Percentiles rank a stretch among this genome's conserved stretches.
These are phyloP conservation scores for Amanita thiersii DNA, from an alignment of 768 basidiomycete species.

Conservation along the genomic window DNA sequence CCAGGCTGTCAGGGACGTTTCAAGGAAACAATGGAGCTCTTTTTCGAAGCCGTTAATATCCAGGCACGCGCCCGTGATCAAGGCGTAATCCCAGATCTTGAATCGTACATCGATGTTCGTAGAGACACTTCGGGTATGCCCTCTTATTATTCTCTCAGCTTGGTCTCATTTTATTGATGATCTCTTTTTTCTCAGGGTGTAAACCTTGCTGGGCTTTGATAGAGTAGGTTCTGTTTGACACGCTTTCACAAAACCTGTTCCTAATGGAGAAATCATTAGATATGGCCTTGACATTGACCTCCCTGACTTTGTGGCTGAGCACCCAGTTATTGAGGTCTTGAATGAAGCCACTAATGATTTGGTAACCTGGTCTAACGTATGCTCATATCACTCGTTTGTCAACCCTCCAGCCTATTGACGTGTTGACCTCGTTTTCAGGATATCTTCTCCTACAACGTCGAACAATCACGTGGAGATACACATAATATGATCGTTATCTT, in stretches of 20 bases:
- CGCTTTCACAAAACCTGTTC: slow-evolving; percentile 3
- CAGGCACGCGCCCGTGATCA: slow-evolving; percentile 52
- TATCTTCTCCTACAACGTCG: slow-evolving; percentile 70
- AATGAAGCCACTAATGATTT: slow-evolving; percentile 69
- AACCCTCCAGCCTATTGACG: slow-evolving; percentile 7
- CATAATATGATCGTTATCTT: slow-evolving; percentile 71
- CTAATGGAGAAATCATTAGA: slow-evolving; percentile 17
- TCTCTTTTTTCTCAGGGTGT: slow-evolving; percentile 30
- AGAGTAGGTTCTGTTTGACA: slow-evolving; percentile 33
- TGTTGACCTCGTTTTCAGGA: slow-evolving; percentile 35
- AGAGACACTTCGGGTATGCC: slow-evolving; percentile 61
- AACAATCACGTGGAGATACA: slow-evolving; percentile 60
- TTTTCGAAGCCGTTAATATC: slow-evolving; percentile 60
- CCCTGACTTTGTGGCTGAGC: slow-evolving; percentile 61
- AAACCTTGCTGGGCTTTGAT: slow-evolving; percentile 73
- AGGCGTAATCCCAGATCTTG: slow-evolving; percentile 54
- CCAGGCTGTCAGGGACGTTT: slow-evolving; percentile 60
- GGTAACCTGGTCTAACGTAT: slow-evolving; percentile 79
- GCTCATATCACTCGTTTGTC: slow-evolving; percentile 14
- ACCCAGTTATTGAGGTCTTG: slow-evolving; percentile 52
- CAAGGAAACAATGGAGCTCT: slow-evolving; percentile 58
- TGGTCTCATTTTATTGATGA: slow-evolving; percentile 1
- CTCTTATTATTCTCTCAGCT: slow-evolving; percentile 12
- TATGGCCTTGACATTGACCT: slow-evolving; percentile 64
- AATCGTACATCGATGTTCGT: slow-evolving; percentile 64